These are phyloP conservation scores for Primulina eburnea DNA, from an alignment of 257 asterid species.

Conservation along the genomic window DNA sequence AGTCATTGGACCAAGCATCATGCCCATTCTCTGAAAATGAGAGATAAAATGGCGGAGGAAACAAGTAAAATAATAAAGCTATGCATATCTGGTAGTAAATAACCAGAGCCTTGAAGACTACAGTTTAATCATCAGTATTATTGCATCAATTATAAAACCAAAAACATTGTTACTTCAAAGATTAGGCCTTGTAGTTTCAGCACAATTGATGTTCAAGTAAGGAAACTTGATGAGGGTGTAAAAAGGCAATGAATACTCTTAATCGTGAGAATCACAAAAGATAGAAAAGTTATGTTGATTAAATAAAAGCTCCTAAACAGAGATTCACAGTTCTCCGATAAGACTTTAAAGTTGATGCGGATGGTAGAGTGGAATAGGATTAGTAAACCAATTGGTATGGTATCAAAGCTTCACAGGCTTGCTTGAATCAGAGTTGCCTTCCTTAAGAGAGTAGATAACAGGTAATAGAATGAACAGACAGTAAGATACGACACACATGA, in stretches of 20 bases:
- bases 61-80: conserved; percentile 2
- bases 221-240: neutral
- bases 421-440: neutral
- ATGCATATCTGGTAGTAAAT: conserved; percentile 1
- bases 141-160: neutral
- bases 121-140: neutral
- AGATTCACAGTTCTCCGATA: neutral
- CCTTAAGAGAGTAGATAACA: neutral
- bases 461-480: neutral
- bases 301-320: neutral
- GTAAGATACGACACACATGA: neutral
- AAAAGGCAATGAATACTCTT: neutral
- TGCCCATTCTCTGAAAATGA: conserved; percentile 43
- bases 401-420: conserved; percentile 8
- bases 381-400: neutral
- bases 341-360: neutral
- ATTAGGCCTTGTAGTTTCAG: neutral
- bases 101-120: conserved; percentile 3
- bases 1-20: conserved; percentile 50
- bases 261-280: neutral
- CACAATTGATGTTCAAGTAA: neutral
- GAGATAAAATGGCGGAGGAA: conserved; percentile 15
- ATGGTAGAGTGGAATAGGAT: neutral
- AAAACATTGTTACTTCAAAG: too few species aligned
- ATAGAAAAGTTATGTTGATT: neutral